Conservation (phyloP, 768 basidiomycete species). For the Artomyces pyxidatus region DNA sequence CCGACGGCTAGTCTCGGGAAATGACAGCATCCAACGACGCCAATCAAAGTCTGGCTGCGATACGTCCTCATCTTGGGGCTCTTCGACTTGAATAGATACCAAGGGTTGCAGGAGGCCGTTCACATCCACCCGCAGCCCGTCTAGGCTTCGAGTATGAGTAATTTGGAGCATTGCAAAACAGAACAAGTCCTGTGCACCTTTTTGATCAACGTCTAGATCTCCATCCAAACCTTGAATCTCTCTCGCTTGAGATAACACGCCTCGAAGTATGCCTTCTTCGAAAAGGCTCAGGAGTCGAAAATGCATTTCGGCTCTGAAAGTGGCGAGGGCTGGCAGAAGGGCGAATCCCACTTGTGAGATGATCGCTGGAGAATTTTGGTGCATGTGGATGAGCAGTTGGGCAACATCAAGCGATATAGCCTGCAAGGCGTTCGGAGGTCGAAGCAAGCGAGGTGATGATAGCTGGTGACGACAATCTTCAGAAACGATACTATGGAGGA, state of each 20-base stretch:
- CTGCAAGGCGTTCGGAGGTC: constrained; percentile 75
- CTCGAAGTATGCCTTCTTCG: constrained; percentile 50
- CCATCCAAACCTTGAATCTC: constrained; percentile 19
- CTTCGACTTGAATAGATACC: constrained; percentile 18
- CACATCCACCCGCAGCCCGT: not conserved
- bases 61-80: constrained; percentile 4
- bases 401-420: constrained; percentile 64
- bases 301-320: constrained; percentile 58
- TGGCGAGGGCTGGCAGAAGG: constrained; percentile 66
- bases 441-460: constrained; percentile 46
- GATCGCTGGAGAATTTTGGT: constrained; percentile 42
- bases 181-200: constrained; percentile 35
- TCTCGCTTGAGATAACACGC: constrained; percentile 40
- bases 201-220: not conserved
- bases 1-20: constrained; percentile 5
- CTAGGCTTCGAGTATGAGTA: constrained; percentile 20
- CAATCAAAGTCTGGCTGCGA: constrained; percentile 11
- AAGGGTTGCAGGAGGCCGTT: not conserved
- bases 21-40: constrained; percentile 16
- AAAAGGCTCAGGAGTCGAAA: constrained; percentile 60
- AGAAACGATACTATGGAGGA: constrained; percentile 53
- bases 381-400: constrained; percentile 49
- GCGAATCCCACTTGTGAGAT: constrained; percentile 57
- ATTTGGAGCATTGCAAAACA: constrained; percentile 45
- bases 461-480: constrained; percentile 70